Base-by-base conservation (phyloP, 108 stramenopile species). In the Stephanodiscus minutulus region DNA sequence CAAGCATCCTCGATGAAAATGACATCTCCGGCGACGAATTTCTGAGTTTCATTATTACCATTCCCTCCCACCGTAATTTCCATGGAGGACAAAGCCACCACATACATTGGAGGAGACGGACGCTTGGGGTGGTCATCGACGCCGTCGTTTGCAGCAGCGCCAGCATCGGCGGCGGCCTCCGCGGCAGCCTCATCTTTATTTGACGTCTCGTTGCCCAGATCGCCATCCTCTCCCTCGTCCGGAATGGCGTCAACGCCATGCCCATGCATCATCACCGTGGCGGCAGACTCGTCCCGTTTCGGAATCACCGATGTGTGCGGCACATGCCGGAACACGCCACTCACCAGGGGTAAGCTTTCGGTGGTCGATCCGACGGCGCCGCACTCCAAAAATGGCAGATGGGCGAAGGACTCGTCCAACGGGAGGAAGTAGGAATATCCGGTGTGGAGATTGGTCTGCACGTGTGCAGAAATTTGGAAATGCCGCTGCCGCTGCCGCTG, bases 51-150 rank as follows among this genome's bases (percentile, higher is more conserved):
- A 29, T 80, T 70, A 29, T 80, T 70, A 18, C 74, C 64, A 41
- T 80, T 70, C 25, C 79, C 79, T 55, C 79, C 74, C 8, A 80
- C 79, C 17, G 79, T 80, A 29, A 80, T 75, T 64, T 80, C 61
- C 20, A 80, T 31, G 27, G 73, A 62, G 43, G 79, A 80, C 15
- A 80, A 44, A 28, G 68, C 73, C 0, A 77, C 76, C 37, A 77
- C 69, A 50, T 77, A 77, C 13, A 58, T 63, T 1, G 76, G 70
- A 49, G 69, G 69, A 52, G 76, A 64, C 15, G 76, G 76, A 15
- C 70, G 64, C 36, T 77, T 61, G 36, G 66, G 64, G 33, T 33
- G 56, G n/a, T 65, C 48, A 39, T 50, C 37, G 33, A 22, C 47
- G 64, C 46, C 27, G 29, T 52, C 64, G 28, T 18, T 22, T 22